phyloP scores from a whole-genome alignment of 345 rosid genomes.

The Eucalyptus sp. region DNA sequence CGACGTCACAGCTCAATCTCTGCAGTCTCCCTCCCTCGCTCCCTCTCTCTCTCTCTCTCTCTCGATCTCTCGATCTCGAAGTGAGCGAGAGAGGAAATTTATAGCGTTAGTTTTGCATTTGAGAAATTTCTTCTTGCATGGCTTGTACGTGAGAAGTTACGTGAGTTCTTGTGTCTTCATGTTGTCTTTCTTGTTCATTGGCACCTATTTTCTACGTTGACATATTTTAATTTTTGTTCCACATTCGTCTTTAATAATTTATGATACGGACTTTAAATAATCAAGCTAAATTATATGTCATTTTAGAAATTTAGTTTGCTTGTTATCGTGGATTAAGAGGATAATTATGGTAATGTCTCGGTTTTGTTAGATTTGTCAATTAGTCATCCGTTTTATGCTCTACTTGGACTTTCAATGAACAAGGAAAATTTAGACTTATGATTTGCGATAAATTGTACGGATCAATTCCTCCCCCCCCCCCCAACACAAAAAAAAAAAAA shows the following conservation, averaged over 20 bases:
- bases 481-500: accelerated
- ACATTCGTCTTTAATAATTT: not conserved
- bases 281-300: not conserved
- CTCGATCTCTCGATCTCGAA: not conserved
- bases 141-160: not conserved
- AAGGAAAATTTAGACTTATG: not conserved
- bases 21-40: not conserved
- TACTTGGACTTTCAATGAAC: not conserved
- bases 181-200: not conserved
- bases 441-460: not conserved
- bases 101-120: not conserved
- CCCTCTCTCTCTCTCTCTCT: not conserved
- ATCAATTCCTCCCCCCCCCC: not conserved
- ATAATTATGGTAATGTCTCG: not conserved
- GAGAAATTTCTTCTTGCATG: not conserved
- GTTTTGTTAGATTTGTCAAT: not conserved
- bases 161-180: not conserved
- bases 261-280: not conserved
- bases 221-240: not conserved
- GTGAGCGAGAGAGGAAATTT: not conserved
- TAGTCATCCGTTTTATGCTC: not conserved
- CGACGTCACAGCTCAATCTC: not conserved
- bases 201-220: not conserved
- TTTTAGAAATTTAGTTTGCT: not conserved
- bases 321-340: not conserved